Evolutionary conservation across 75 land plant species (phyloP).

Genomic region (Selaginella moellendorffii): DNA sequence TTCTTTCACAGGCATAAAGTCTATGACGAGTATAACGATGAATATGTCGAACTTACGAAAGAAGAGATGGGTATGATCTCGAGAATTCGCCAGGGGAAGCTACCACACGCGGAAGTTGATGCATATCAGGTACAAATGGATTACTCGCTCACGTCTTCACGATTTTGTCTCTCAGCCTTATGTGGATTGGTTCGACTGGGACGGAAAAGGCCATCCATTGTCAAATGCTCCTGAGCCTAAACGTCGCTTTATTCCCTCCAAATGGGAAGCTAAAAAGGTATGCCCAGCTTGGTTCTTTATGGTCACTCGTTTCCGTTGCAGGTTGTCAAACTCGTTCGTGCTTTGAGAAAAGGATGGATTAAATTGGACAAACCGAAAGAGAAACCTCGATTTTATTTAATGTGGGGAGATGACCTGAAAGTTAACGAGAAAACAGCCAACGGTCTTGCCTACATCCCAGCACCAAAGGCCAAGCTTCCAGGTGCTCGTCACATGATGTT

Average conservation of each 20-base stretch:
- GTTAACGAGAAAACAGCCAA: constrained; percentile 40
- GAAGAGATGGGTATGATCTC: constrained; percentile 45
- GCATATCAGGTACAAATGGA: constrained; percentile 44
- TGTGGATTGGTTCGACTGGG: constrained; percentile 90
- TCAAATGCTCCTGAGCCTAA: constrained; percentile 99
- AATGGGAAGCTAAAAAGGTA: constrained; percentile 98
- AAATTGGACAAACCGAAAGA: constrained; percentile 80
- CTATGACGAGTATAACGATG: constrained; percentile 94
- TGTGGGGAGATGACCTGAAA: constrained; percentile 91
- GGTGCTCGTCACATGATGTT: constrained; percentile 27
- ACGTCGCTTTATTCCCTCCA: constrained; percentile 88
- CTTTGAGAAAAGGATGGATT: constrained; percentile 65
- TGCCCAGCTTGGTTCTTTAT: background rate
- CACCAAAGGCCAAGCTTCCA: constrained; percentile 78
- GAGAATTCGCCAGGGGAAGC: constrained; percentile 54
- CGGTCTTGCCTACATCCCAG: constrained; percentile 67
- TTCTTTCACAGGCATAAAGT: constrained; percentile 48
- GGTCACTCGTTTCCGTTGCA: constrained; percentile 13
- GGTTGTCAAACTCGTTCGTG: constrained; percentile 64
- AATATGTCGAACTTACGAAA: constrained; percentile 70
- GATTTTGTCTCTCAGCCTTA: constrained; percentile 58
- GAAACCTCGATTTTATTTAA: constrained; percentile 36
- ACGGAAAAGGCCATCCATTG: constrained; percentile 64
- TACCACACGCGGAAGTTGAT: constrained; percentile 83
- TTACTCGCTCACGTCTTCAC: background rate